A percentile compares a stretch with the other conserved stretches of the same genome.
Evolutionary conservation across 768 basidiomycete genomes (phyloP).

Genomic region (Lactarius quietus): DNA sequence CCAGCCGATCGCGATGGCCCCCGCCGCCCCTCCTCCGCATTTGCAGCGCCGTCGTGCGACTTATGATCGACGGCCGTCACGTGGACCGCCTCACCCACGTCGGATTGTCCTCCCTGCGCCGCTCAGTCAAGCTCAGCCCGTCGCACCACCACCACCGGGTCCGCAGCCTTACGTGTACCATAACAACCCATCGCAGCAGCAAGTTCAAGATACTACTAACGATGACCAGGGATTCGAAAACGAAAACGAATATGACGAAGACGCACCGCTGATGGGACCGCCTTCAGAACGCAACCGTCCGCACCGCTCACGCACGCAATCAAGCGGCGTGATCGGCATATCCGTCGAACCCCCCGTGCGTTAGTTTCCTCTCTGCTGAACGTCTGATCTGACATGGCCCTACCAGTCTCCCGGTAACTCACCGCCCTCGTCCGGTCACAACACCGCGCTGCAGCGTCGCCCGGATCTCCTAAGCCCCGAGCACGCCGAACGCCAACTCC

Average conservation of each 20-base stretch:
- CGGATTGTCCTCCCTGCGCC: constrained; percentile 21
- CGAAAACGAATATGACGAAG: background rate
- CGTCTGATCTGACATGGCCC: background rate
- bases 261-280: constrained; percentile 4
- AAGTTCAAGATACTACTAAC: background rate
- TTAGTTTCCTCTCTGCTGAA: no score
- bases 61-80: constrained; percentile 1
- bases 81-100: constrained; percentile 16
- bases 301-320: constrained; percentile 23
- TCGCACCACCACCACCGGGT: background rate
- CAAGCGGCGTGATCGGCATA: constrained; percentile 25
- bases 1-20: constrained; percentile 6
- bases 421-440: constrained; percentile 22
- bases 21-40: background rate
- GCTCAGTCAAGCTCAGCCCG: constrained; percentile 16
- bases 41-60: constrained; percentile 7
- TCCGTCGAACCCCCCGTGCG: constrained; percentile 25
- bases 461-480: constrained; percentile 34
- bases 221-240: background rate
- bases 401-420: constrained; percentile 30
- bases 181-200: background rate
- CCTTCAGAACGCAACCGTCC: constrained; percentile 14
- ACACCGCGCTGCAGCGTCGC: constrained; percentile 23
- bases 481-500: constrained; percentile 23
- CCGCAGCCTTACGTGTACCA: background rate